Conservation (phyloP, 2,329 filamentous ascomycete species). For the Nigrograna mackinnonii region DNA sequence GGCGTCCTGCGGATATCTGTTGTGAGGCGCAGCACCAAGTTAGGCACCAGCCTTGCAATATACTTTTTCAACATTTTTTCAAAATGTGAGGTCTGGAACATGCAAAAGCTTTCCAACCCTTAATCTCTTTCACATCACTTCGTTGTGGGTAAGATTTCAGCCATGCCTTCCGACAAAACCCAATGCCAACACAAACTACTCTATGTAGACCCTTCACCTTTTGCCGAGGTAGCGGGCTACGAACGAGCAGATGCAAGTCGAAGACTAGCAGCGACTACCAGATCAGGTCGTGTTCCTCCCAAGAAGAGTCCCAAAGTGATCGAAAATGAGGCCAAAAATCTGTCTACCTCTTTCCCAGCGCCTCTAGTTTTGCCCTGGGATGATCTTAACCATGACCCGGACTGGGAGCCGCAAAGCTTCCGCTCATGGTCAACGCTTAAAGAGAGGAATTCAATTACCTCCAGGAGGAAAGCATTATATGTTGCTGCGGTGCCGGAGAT, state of each 20-base stretch:
- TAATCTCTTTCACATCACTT: no score
- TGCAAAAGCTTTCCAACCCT: no score
- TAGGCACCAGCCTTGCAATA: no score
- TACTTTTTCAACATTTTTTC: no score
- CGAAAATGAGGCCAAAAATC: slow-evolving; percentile 1
- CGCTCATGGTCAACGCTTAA: slow-evolving; percentile 52
- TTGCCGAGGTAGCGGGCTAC: slow-evolving; percentile 41
- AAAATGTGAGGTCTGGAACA: no score
- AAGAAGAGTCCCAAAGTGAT: slow-evolving; percentile 1
- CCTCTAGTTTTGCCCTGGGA: slow-evolving; percentile 65
- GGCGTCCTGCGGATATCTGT: no score
- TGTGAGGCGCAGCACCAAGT: no score
- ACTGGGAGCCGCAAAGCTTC: slow-evolving; percentile 56
- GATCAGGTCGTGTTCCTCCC: slow-evolving; percentile 7
- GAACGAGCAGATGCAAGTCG: slow-evolving; percentile 23
- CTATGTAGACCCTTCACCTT: slow-evolving; percentile 31
- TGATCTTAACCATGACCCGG: slow-evolving; percentile 59
- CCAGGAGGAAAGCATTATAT: slow-evolving; percentile 56
- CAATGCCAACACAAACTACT: slow-evolving; percentile 14
- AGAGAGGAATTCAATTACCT: slow-evolving; percentile 54
- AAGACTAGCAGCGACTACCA: slow-evolving; percentile 25
- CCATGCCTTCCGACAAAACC: no score
- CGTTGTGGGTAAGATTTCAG: no score
- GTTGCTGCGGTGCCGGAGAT: slow-evolving; percentile 53
- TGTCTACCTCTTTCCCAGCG: slow-evolving; percentile 53